Percentiles rank a stretch among this genome's conserved stretches.
These are phyloP conservation scores for Excoecaria cochinchinensis DNA, from an alignment of 345 rosid genomes.

Conservation along the genomic window DNA sequence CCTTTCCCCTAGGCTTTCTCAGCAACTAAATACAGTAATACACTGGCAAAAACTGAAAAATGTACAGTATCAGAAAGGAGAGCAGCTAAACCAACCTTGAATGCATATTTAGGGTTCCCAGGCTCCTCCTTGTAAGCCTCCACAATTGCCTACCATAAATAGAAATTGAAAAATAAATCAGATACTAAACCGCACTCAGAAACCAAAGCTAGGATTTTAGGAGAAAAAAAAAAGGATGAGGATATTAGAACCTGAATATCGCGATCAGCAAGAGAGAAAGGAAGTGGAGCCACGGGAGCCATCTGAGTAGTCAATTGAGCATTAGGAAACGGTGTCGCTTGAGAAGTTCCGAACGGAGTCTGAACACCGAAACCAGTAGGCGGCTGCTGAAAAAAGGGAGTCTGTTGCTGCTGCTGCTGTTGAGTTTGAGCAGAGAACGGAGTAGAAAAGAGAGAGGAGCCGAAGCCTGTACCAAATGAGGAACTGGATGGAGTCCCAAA, in stretches of 20 bases:
- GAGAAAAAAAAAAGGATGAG: neutral
- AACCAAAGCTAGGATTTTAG: constrained; percentile 12
- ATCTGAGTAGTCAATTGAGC: constrained; percentile 91
- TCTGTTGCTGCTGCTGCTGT: constrained; percentile 36
- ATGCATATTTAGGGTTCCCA: constrained; percentile 78
- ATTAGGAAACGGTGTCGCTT: constrained; percentile 45
- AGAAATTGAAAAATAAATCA: neutral
- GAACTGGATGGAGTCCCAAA: constrained; percentile 60
- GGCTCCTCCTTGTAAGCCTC: constrained; percentile 95
- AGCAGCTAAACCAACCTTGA: constrained; percentile 55
- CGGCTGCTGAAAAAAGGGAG: constrained; percentile 41
- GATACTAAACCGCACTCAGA: neutral
- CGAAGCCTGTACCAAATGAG: constrained; percentile 54
- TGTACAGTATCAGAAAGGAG: neutral
- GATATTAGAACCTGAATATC: constrained; percentile 62
- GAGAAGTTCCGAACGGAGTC: constrained; percentile 34
- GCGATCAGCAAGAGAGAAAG: constrained; percentile 89
- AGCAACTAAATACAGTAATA: neutral
- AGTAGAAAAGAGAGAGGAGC: constrained; percentile 65
- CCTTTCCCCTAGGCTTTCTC: neutral
- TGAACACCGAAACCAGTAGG: constrained; percentile 58
- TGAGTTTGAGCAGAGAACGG: constrained; percentile 73
- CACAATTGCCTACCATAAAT: constrained; percentile 61
- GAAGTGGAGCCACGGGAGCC: constrained; percentile 93
- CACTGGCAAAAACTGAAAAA: neutral